phyloP scores from a whole-genome alignment of 2,329 filamentous ascomycete species.

The Talaromyces amestolkiae region DNA sequence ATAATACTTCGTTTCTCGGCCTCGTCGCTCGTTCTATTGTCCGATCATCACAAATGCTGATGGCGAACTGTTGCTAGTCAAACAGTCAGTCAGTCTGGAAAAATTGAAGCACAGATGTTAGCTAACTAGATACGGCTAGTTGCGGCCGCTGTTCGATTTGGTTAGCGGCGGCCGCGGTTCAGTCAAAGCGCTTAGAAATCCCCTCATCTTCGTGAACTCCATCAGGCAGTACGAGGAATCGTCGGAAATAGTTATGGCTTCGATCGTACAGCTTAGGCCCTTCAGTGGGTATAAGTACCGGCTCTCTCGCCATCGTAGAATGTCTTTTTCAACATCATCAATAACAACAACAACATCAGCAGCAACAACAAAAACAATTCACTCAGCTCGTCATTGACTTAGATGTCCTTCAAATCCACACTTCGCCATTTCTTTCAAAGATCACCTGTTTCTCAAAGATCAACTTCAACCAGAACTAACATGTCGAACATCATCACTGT shows the following conservation, averaged over 20 bases:
- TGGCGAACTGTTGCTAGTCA: not conserved
- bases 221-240: not conserved
- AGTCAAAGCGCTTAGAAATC: not conserved
- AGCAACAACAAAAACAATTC: not conserved
- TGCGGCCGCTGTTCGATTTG: not conserved
- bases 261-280: no score
- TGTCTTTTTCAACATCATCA: not conserved
- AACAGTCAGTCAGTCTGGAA: not conserved
- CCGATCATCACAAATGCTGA: not conserved
- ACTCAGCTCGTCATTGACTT: not conserved
- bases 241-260: not conserved
- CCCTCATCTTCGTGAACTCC: not conserved
- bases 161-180: slow-evolving; percentile 4
- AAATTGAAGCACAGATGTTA: not conserved
- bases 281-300: not conserved
- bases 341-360: not conserved
- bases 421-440: not conserved
- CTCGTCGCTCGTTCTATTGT: not conserved
- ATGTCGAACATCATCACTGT: slow-evolving; percentile 46
- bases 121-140: not conserved
- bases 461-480: slow-evolving; percentile 1
- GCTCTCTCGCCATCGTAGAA: not conserved
- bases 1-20: not conserved
- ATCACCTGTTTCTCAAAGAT: not conserved
- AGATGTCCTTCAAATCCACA: not conserved